Conservation (phyloP, 208 protist species). For the Wallacemonas sp. region DNA sequence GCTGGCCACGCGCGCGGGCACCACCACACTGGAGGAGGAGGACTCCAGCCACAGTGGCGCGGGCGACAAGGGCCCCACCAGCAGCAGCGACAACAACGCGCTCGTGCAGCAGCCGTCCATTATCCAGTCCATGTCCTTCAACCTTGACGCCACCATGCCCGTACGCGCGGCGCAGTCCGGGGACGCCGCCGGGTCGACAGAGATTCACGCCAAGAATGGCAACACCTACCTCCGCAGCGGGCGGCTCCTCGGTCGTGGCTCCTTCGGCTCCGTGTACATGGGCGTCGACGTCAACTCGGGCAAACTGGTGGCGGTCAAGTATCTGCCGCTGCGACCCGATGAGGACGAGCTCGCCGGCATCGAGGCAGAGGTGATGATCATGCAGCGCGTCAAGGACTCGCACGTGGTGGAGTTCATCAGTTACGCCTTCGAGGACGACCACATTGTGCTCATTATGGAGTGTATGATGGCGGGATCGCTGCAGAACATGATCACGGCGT, state of each 20-base stretch:
- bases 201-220: slow-evolving; percentile 80
- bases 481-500: slow-evolving; percentile 74
- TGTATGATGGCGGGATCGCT: slow-evolving; percentile 89
- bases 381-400: slow-evolving; percentile 81
- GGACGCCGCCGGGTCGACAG: slow-evolving; percentile 32
- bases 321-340: slow-evolving; percentile 74
- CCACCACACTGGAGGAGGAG: slow-evolving; percentile 13
- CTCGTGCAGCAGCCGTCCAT: slow-evolving; percentile 24
- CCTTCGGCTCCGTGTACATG: slow-evolving; percentile 85
- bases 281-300: slow-evolving; percentile 86
- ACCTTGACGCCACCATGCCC: slow-evolving; percentile 22
- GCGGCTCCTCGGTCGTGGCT: slow-evolving; percentile 83
- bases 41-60: slow-evolving; percentile 14
- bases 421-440: slow-evolving; percentile 71
- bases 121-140: slow-evolving; percentile 48
- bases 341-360: slow-evolving; percentile 57
- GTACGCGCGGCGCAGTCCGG: background rate
- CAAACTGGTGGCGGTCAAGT: slow-evolving; percentile 84
- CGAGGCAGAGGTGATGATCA: slow-evolving; percentile 82
- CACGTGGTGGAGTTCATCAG: slow-evolving; percentile 90
- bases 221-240: slow-evolving; percentile 74
- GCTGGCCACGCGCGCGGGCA: background rate
- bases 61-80: too few relatives aligned
- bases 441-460: slow-evolving; percentile 89
- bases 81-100: background rate